Evolutionary conservation across 768 basidiomycete genomes (phyloP), one percentile per base, ranked within the genome.

Genomic region (Boletus subparvulus): DNA sequence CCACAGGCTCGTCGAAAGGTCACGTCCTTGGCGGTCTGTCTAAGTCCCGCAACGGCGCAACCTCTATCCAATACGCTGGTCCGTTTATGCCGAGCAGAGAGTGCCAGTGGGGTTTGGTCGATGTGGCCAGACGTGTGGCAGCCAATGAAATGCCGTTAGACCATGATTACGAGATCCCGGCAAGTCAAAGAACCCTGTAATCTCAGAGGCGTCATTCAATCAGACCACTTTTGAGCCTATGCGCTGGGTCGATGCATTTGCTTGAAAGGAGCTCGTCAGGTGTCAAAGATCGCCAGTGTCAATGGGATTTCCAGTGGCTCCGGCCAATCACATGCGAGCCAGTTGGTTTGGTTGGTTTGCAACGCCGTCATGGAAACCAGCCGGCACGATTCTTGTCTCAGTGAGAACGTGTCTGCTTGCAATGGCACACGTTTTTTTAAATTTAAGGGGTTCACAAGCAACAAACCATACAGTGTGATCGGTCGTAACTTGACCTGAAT

Each of bases 341-440:
- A 16, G 24, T 48, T 26, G 33, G 39, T 44, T 49, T 26, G 35
- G 30, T 40, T 55, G 30, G 35, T 26, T 48, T 32, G 45, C 41
- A 41, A 26, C 33, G 37, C 53, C 44, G 46, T 6, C 60, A 58
- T 68, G 55, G 66, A 56, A 59, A 68, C 69, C 45, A 49, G 24
- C 49, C 16, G 36, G 50, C 55, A 35, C 41, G 24, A 28, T 36
- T 55, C 49, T 40, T 40, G 45, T 55, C 53, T n/a, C 43, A 13
- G 30, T 40, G 52, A 36, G 28, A 50, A 54, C n/a, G 17, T 4
- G 21, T 26, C 21, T 35, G 36, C 46, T 32, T 11, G 32, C 37
- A 47, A 48, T 49, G 10, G 8, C 44, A 32, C 24, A 35, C 55
- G 30, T 6, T 4, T 28, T 28, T 28, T 60, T 51, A 39, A 51